A percentile compares a stretch with the other conserved stretches of the same genome.
Conservation (phyloP, 1,284 basidiomycete genomes). For the Cerrena zonata region DNA sequence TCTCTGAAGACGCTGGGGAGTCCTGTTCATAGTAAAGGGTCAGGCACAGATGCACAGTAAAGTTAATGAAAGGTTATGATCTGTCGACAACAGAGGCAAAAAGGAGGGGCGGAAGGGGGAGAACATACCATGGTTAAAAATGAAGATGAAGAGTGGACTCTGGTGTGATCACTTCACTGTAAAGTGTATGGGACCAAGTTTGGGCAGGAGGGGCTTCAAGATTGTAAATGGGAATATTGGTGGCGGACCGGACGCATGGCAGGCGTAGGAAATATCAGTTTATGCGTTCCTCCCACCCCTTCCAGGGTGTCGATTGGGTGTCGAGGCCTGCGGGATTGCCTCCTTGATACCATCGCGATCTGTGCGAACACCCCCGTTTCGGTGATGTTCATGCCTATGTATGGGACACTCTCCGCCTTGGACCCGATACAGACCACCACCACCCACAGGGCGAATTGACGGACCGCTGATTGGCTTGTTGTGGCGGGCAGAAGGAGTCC, state of each 20-base stretch:
- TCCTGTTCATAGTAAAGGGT: neutral
- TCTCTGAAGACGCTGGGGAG: slow-evolving; percentile 1
- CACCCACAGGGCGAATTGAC: too few relatives aligned
- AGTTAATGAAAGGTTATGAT: too few relatives aligned
- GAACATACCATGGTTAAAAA: too few relatives aligned
- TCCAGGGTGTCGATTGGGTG: neutral
- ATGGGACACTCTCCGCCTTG: neutral
- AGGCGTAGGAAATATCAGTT: neutral
- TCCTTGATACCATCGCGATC: neutral
- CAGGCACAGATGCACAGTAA: too few relatives aligned
- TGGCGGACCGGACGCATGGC: neutral
- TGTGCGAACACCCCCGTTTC: neutral
- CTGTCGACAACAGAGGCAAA: too few relatives aligned
- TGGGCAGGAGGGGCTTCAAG: neutral
- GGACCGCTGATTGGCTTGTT: too few relatives aligned
- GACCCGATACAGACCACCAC: too few relatives aligned
- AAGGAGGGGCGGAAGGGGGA: too few relatives aligned
- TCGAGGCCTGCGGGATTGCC: neutral
- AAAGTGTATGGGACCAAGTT: neutral
- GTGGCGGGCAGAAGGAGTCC: too few relatives aligned
- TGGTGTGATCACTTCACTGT: too few relatives aligned
- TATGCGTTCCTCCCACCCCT: neutral
- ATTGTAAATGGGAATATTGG: neutral
- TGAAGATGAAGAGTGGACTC: too few relatives aligned
- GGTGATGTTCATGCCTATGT: neutral